Base-by-base conservation (phyloP, 805 yeast species). In the Phaffomyces thermotolerans region DNA sequence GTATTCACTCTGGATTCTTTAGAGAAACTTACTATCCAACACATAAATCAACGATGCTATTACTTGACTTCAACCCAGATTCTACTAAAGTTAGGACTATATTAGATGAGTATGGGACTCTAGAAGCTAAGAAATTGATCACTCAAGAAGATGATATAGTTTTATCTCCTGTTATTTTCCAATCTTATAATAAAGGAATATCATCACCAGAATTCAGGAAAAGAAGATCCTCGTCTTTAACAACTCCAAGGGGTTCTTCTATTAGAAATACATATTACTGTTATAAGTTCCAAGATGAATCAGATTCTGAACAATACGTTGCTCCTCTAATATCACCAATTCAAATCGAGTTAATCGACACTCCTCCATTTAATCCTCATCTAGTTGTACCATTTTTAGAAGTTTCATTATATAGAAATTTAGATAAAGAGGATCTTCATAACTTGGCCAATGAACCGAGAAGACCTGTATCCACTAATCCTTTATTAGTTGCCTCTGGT, bases 11-110 rank as follows among this genome's bases (percentile, higher is more conserved):
- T 18, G 72, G 73, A 23, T 66, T 68, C 23, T 78, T 73, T 43
- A 69, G 78, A 40, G 89, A 81, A 46, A 83, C 84, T 0, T 82
- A 84, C 57, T 84, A 84, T 53, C 95, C 93, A 6, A 84, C 91
- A 4, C 67, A 74, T 36, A 74, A 71, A 43, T 78, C 79, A 45
- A 75, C 75, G 4, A 77, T 87, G 23, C 67, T 78, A 44, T 57
- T 83, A 34, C 70, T 80, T 46, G 77, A 76, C 17, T 84, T 69
- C 54, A 59, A 55, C 6, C 79, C 90, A 0, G 53, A 53, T 15
- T 55, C 65, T 13, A 50, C 48, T 0, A 48, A 58, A 15, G 64
- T 78, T 0, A 62, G 71, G 30, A 63, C 74, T 0, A 51, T 78
- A 2, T 48, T 78, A 24, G 81, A 77, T 50, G 71, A 69, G 34